phyloP scores from a whole-genome alignment of 176 grass and related monocot genomes.

The Eleusine coracana region DNA sequence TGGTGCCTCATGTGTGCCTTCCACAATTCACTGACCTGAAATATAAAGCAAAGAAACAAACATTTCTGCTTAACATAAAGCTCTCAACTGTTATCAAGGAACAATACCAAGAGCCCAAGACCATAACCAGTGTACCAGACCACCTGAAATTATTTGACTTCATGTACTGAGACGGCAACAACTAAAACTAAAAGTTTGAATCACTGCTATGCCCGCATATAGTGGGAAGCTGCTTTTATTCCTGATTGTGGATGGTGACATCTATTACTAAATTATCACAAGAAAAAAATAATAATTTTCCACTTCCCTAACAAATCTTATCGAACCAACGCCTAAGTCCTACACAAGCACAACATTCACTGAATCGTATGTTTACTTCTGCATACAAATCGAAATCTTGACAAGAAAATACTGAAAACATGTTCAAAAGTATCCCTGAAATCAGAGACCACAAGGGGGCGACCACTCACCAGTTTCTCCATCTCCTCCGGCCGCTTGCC shows the following conservation, averaged over 20 bases:
- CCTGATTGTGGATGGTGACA: too few species aligned
- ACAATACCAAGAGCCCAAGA: neutral
- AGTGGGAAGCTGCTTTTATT: neutral
- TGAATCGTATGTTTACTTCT: neutral
- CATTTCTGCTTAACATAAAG: neutral
- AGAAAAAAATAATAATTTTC: too few species aligned
- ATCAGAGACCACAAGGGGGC: neutral
- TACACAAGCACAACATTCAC: neutral
- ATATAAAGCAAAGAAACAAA: slow-evolving; percentile 1
- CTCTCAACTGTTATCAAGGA: neutral
- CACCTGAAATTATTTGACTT: neutral
- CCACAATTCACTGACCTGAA: slow-evolving; percentile 76
- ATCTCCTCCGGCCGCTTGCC: slow-evolving; percentile 88
- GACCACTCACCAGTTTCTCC: slow-evolving; percentile 75
- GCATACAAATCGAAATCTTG: neutral
- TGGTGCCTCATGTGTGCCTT: slow-evolving; percentile 84
- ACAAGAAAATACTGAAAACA: neutral
- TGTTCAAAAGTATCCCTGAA: neutral
- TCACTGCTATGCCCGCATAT: neutral
- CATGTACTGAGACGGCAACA: neutral
- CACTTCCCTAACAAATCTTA: slow-evolving; percentile 6
- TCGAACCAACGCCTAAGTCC: neutral
- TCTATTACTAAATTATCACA: too few species aligned
- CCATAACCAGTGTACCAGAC: neutral
- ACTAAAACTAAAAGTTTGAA: neutral